These are phyloP conservation scores for Rhododendron henanense DNA, from an alignment of 148 eudicot species.

Conservation along the genomic window DNA sequence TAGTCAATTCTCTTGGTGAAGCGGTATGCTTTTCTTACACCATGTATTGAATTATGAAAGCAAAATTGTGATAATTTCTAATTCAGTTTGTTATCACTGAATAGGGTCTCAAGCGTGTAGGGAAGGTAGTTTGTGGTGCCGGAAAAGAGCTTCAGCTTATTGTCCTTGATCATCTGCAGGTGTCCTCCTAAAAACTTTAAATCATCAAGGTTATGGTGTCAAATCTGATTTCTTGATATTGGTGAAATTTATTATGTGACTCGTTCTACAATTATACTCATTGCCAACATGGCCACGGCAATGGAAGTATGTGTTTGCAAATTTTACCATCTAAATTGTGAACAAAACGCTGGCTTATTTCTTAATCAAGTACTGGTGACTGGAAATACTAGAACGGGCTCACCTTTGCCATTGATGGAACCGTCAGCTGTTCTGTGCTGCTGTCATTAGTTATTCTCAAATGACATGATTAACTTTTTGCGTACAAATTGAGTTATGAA, in stretches of 20 bases:
- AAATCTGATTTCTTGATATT: neutral
- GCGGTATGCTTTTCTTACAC: constrained; percentile 42
- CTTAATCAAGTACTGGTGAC: neutral
- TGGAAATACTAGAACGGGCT: neutral
- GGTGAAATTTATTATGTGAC: neutral
- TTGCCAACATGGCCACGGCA: neutral
- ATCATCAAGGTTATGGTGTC: neutral
- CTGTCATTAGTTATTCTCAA: neutral
- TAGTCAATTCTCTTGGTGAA: constrained; percentile 94
- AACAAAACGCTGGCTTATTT: neutral
- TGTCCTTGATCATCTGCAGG: constrained; percentile 94
- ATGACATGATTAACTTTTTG: neutral
- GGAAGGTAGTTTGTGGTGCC: constrained; percentile 66
- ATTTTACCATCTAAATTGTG: neutral
- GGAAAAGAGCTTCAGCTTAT: constrained; percentile 91
- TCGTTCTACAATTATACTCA: neutral
- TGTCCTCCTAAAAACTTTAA: constrained; percentile 12
- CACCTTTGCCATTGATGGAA: neutral
- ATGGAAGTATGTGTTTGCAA: neutral
- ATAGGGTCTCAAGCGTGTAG: constrained; percentile 91
- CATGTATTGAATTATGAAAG: neutral
- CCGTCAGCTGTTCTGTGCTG: neutral
- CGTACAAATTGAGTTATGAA: neutral
- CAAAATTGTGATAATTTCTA: constrained; percentile 12
- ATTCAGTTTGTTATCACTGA: constrained; percentile 12